Percentiles rank a stretch among this genome's conserved stretches.
Evolutionary conservation across 352 stramenopile species (phyloP).

Genomic region (Globisporangium mamillatum): DNA sequence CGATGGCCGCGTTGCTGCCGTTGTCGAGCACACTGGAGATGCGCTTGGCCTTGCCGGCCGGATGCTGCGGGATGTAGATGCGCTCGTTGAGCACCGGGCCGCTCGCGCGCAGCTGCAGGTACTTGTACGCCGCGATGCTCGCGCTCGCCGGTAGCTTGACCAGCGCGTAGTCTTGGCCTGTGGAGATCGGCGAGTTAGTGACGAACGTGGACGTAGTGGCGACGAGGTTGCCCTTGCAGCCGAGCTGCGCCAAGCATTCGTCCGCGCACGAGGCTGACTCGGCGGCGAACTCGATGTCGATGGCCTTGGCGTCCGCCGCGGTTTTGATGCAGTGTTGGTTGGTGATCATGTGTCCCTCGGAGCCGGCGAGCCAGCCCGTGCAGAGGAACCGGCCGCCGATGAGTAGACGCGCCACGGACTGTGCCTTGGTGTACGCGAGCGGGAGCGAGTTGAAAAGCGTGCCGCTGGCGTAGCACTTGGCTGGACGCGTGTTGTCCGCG

Average conservation of each 20-base stretch:
- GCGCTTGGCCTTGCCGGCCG: neutral
- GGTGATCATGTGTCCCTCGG: conserved; percentile 63
- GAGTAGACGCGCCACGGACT: conserved; percentile 55
- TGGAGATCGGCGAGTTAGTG: conserved; percentile 21
- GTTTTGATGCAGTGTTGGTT: conserved; percentile 65
- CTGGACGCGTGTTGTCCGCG: conserved; percentile 46
- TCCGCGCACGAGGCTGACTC: conserved; percentile 50
- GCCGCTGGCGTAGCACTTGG: conserved; percentile 40
- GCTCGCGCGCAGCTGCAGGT: neutral
- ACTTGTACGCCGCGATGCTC: neutral
- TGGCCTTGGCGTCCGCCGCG: conserved; percentile 23
- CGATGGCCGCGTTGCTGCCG: neutral
- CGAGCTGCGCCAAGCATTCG: conserved; percentile 35
- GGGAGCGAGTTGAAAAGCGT: conserved; percentile 27
- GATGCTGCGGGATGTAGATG: conserved; percentile 1
- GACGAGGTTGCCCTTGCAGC: conserved; percentile 45
- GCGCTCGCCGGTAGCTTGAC: conserved; percentile 17
- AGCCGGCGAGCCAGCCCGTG: conserved; percentile 63
- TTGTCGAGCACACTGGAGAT: neutral
- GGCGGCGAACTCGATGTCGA: conserved; percentile 60
- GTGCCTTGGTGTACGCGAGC: conserved; percentile 33
- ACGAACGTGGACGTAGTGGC: conserved; percentile 47
- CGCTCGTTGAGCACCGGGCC: neutral
- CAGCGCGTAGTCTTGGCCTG: conserved; percentile 44
- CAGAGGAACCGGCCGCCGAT: conserved; percentile 52